Percentiles rank a stretch among this genome's conserved stretches.
Evolutionary conservation across 371 early-diverging fungal species (phyloP).

Genomic region (Fennellomyces sp.): DNA sequence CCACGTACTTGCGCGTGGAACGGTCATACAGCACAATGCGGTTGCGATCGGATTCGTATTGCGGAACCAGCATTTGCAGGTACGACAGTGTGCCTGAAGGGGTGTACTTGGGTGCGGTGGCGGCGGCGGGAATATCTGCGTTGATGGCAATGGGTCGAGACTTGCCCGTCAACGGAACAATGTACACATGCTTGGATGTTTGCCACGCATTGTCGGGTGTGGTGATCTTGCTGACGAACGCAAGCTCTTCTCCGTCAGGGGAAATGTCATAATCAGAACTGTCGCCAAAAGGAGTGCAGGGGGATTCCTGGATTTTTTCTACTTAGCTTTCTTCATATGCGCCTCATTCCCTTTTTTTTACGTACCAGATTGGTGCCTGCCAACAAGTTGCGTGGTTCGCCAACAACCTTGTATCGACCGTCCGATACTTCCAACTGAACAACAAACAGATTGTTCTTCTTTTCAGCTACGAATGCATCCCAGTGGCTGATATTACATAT

Average conservation of each 20-base stretch:
- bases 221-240: constrained; percentile 73
- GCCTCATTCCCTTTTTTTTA: background rate
- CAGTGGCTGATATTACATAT: constrained; percentile 53
- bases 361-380: constrained; percentile 46
- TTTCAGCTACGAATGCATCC: constrained; percentile 60
- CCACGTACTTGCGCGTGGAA: constrained; percentile 39
- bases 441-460: constrained; percentile 63
- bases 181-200: constrained; percentile 74
- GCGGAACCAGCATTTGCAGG: constrained; percentile 72
- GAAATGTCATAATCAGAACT: constrained; percentile 63
- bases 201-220: constrained; percentile 75
- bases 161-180: constrained; percentile 57
- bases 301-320: constrained; percentile 40
- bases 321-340: background rate
- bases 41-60: constrained; percentile 83
- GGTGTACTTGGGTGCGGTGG: constrained; percentile 66
- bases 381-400: constrained; percentile 55
- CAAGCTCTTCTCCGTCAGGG: constrained; percentile 63
- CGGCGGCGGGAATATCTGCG: constrained; percentile 63
- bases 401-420: constrained; percentile 23
- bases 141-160: constrained; percentile 54
- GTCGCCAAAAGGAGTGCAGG: constrained; percentile 64
- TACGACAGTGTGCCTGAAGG: constrained; percentile 71
- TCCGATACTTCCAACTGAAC: constrained; percentile 37
- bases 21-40: constrained; percentile 65